phyloP scores from a whole-genome alignment of 2,329 filamentous ascomycete genomes.

The Colletotrichum filicis region DNA sequence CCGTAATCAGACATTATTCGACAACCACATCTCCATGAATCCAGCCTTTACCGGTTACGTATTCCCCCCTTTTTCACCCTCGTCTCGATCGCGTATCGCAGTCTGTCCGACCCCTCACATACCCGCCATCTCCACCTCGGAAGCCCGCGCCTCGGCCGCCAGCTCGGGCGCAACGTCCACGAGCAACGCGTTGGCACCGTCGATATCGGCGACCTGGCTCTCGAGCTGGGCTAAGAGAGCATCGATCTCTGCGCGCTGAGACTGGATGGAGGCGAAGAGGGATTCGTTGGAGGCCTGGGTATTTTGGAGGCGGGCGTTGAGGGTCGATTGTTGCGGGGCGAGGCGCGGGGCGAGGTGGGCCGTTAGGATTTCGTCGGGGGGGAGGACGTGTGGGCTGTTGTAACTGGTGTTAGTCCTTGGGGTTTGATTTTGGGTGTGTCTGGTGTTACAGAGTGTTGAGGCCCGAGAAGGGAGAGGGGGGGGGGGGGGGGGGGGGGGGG shows the following conservation, averaged over 20 bases:
- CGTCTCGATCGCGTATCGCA: no score
- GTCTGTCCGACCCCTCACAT: not conserved
- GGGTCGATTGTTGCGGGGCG: constrained; percentile 62
- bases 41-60: not conserved
- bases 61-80: not conserved
- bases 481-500: not conserved
- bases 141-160: constrained; percentile 59
- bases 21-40: not conserved
- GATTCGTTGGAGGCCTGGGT: constrained; percentile 66
- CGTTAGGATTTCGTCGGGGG: constrained; percentile 60
- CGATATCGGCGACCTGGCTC: constrained; percentile 63
- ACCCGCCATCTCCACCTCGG: constrained; percentile 53
- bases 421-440: not conserved
- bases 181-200: constrained; percentile 61
- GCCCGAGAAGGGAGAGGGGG: not conserved
- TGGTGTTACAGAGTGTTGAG: not conserved
- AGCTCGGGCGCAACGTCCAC: constrained; percentile 59
- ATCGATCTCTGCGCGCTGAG: constrained; percentile 66
- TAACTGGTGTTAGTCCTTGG: not conserved
- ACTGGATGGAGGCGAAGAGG: constrained; percentile 61
- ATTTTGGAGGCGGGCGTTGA: constrained; percentile 68
- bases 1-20: not conserved
- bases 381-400: constrained; percentile 66
- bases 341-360: constrained; percentile 67
- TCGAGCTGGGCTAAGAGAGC: constrained; percentile 61